Evolutionary conservation across 1,284 basidiomycete species (phyloP), one percentile per base, ranked within the genome.

Genomic region (Phylloporus sp.): DNA sequence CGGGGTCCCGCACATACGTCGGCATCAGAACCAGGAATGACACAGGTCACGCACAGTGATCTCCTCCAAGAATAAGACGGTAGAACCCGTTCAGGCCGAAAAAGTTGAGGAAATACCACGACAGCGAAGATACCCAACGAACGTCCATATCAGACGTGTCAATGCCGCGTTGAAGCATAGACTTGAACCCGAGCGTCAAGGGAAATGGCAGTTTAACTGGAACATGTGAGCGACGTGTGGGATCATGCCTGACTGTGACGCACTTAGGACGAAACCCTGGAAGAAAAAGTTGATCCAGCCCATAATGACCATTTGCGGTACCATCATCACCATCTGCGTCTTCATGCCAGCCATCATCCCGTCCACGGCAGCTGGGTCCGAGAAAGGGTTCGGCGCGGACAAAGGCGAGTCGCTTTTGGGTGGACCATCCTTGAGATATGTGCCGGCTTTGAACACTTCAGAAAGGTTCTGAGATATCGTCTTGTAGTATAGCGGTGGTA

Each of bases 221-320:
- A 42, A 56, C 24, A 20, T 32, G 4, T 68, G 64, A 58, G 56
- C 22, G 26, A 64, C 42, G 46, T 22, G 42, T 53, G 34, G 20
- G 49, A 54, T 63, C 28, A 46, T 15, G 31, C 56, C 47, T 54
- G 57, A 4, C n/a, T 2, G 54, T 58, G 54, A 89, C 95, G 78
- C 77, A 98, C 97, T 98, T 64, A 98, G 86, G 58, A 99, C 93
- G 76, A 99, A 98, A 39, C 97, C 97, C 68, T 95, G 93, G 81
- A 99, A 99, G 88, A 99, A 99, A 78, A 97, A 96, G 79, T 97
- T 98, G 82, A 99, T 98, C 94, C 98, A 99, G 66, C 96, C 97
- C 98, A 99, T 99, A 72, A 99, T 96, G 67, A 98, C 85, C 90
- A 98, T 98, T 78, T 98, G 95, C 13, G 94, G 95, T 12, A 97